These are phyloP conservation scores for Cymodocea nodosa DNA, from an alignment of 116 monocot species.

Conservation along the genomic window DNA sequence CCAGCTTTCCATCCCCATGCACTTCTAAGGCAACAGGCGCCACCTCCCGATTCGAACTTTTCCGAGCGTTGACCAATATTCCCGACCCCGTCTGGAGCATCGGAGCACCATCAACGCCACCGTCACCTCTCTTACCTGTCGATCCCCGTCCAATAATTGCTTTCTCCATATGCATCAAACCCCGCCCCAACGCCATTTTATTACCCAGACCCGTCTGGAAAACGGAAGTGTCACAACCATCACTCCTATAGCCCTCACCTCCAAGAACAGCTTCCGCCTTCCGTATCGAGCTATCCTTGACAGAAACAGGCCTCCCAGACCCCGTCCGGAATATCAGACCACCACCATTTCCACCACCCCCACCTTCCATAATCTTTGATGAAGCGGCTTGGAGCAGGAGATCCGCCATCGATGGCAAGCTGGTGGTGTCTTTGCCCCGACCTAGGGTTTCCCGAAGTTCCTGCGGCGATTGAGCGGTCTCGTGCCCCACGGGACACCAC, in stretches of 20 bases:
- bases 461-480: background rate
- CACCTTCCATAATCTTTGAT: background rate
- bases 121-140: background rate
- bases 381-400: slow-evolving; percentile 20
- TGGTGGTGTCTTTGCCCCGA: background rate
- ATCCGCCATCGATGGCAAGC: slow-evolving; percentile 44
- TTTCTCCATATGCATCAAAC: slow-evolving; percentile 32
- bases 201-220: slow-evolving; percentile 50
- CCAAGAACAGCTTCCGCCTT: slow-evolving; percentile 10
- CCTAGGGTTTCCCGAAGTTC: slow-evolving; percentile 16
- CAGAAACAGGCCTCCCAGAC: slow-evolving; percentile 22
- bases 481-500: slow-evolving; percentile 20
- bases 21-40: background rate
- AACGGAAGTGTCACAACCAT: slow-evolving; percentile 22
- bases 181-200: slow-evolving; percentile 23
- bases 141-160: slow-evolving; percentile 9
- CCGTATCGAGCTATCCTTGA: slow-evolving; percentile 3
- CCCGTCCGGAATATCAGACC: slow-evolving; percentile 25
- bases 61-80: too few species aligned
- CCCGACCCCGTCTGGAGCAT: background rate
- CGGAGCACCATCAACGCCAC: background rate
- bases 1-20: background rate
- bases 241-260: background rate
- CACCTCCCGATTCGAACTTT: background rate
- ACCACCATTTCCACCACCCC: background rate